Percentiles rank a stretch among this genome's conserved stretches.
Evolutionary conservation across 2,329 filamentous ascomycete genomes (phyloP).

Genomic region (Pseudocercospora ulei): DNA sequence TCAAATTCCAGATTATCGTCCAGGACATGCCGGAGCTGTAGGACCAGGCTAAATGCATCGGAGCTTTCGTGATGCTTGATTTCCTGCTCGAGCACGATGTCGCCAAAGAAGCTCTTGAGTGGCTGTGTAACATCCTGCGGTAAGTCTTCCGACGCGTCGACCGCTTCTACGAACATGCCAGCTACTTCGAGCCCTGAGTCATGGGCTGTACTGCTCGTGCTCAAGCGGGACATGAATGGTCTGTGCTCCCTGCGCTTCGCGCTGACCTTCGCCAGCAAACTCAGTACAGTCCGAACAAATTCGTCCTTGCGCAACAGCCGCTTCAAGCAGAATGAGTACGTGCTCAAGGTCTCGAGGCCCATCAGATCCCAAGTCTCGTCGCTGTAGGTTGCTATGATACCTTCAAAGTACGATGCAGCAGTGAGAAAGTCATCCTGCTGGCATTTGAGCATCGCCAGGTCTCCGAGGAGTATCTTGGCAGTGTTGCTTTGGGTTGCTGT

Average conservation of each 20-base stretch:
- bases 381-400: slow-evolving; percentile 68
- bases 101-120: slow-evolving; percentile 63
- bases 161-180: slow-evolving; percentile 38
- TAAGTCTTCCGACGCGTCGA: slow-evolving; percentile 43
- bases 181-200: slow-evolving; percentile 35
- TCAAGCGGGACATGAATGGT: slow-evolving; percentile 2
- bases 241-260: slow-evolving; percentile 35
- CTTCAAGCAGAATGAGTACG: slow-evolving; percentile 75
- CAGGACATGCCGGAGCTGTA: slow-evolving; percentile 63
- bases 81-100: slow-evolving; percentile 56
- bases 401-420: slow-evolving; percentile 68
- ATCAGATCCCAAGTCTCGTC: slow-evolving; percentile 67
- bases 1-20: slow-evolving; percentile 60
- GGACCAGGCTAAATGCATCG: slow-evolving; percentile 63
- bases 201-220: slow-evolving; percentile 13
- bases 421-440: slow-evolving; percentile 58
- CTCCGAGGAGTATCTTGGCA: slow-evolving; percentile 66
- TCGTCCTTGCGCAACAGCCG: slow-evolving; percentile 67
- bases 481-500: slow-evolving; percentile 70
- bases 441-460: slow-evolving; percentile 73
- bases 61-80: slow-evolving; percentile 59
- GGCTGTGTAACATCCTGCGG: slow-evolving; percentile 57
- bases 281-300: slow-evolving; percentile 65
- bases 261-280: slow-evolving; percentile 59
- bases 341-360: slow-evolving; percentile 72